phyloP scores from a whole-genome alignment of 2,329 filamentous ascomycete genomes.

The Fonsecaea nubica region DNA sequence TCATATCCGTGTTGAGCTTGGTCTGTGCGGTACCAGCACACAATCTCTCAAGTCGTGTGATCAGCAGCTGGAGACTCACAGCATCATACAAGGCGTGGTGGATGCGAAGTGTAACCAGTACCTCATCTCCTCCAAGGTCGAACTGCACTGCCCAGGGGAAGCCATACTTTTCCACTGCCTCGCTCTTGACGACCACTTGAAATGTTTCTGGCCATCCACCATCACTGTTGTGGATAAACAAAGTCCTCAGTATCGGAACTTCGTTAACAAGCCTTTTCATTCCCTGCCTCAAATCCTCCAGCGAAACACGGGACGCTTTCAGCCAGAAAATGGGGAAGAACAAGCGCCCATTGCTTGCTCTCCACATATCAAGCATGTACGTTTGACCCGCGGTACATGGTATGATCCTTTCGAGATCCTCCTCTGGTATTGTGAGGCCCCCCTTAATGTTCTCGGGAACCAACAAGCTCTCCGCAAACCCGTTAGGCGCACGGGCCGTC shows the following conservation, averaged over 20 bases:
- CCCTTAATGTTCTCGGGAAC: slow-evolving; percentile 4
- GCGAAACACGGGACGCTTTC: slow-evolving; percentile 52
- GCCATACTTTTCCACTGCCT: slow-evolving; percentile 30
- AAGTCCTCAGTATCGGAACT: slow-evolving; percentile 72
- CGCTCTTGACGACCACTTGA: slow-evolving; percentile 32
- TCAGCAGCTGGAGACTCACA: slow-evolving; percentile 72
- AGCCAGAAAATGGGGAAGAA: slow-evolving; percentile 80
- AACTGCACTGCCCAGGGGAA: slow-evolving; percentile 29
- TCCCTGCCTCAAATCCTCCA: slow-evolving; percentile 58
- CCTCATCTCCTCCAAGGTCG: not conserved
- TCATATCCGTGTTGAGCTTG: slow-evolving; percentile 41
- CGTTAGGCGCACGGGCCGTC: not conserved
- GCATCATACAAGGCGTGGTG: slow-evolving; percentile 92
- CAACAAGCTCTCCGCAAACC: not conserved
- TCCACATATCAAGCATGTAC: slow-evolving; percentile 81
- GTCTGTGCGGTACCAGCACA: slow-evolving; percentile 45
- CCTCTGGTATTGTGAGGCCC: slow-evolving; percentile 47
- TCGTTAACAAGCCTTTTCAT: slow-evolving; percentile 66
- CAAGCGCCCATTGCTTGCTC: slow-evolving; percentile 67
- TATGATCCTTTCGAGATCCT: slow-evolving; percentile 63
- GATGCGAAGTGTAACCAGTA: slow-evolving; percentile 63
- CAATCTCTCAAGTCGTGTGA: slow-evolving; percentile 58
- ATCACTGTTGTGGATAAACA: slow-evolving; percentile 55
- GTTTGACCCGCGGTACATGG: slow-evolving; percentile 78
- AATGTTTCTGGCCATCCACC: slow-evolving; percentile 35